Evolutionary conservation across 306 rosid species (phyloP), one percentile per base, ranked within the genome.

Genomic region (Aeschynomene evenia): DNA sequence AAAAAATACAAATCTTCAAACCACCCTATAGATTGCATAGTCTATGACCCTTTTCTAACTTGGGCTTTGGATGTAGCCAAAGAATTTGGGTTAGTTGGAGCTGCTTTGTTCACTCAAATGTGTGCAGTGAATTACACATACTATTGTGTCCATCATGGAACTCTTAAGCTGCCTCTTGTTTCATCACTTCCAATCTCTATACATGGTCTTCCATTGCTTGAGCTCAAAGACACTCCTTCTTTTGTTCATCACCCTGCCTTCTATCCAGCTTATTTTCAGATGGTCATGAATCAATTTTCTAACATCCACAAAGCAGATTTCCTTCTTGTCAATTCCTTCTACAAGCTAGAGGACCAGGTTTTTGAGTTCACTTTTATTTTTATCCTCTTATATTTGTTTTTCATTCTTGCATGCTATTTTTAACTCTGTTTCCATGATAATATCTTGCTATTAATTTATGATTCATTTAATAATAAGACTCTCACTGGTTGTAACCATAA

Each of bases 31-130:
- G 67, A 77, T n/a, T 80, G 85, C 45, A 11, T 89, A 5, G 71
- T 87, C 0, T 89, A 85, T 54, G 96, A 89, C 22, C 24, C 89
- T 1, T 54, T 87, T 1, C 0, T 87, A 18, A 59, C 73, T 3
- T 89, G 92, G 90, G 86, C 63, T 1, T 55, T 83, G 51, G 86
- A 89, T 24, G 85, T 89, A 8, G 79, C 86, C 57, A 87, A 85
- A 67, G 71, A 76, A 2, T 82, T 82, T 51, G 87, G 87, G 0
- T 5, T 87, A 24, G 5, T 33, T 1, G 82, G 70, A 19, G 87
- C 81, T 37, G 72, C 89, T 45, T 83, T 89, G 63, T 87, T 85
- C 31, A 85, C 92, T 20, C 92, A 89, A 61, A 24, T 74, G 20
- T 83, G 85, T 82, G 82, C 79, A 14, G 89, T 83, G 0, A 81